These are phyloP conservation scores for Chalaropsis ovoidea DNA, from an alignment of 2,329 filamentous ascomycete genomes.

Conservation along the genomic window DNA sequence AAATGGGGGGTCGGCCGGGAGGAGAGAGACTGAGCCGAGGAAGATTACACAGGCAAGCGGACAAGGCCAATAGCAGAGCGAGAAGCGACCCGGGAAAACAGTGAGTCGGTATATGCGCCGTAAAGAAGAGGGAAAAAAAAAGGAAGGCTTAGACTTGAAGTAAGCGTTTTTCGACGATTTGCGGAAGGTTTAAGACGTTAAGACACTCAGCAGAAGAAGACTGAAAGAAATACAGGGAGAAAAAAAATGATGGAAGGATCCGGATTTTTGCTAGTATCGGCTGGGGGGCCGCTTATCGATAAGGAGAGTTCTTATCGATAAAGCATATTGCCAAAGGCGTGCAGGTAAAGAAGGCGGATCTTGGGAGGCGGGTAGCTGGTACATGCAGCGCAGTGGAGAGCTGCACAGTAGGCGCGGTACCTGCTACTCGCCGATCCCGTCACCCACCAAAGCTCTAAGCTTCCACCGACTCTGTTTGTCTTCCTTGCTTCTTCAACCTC, in stretches of 20 bases:
- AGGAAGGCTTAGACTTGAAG: background rate
- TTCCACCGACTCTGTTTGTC: background rate
- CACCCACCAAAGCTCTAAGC: background rate
- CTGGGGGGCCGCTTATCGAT: no score
- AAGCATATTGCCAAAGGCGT: constrained; percentile 28
- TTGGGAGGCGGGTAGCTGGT: constrained; percentile 29
- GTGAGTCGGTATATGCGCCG: background rate
- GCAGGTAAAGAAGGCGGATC: constrained; percentile 24
- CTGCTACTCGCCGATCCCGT: background rate
- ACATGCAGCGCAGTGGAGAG: background rate
- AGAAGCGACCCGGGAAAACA: background rate
- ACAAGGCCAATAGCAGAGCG: background rate
- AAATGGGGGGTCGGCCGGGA: constrained; percentile 31
- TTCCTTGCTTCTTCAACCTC: no score
- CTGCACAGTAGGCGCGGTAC: background rate
- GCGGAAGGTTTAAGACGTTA: no score
- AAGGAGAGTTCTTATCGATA: constrained; percentile 24
- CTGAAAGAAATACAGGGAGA: background rate
- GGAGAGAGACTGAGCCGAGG: background rate
- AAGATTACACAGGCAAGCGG: background rate
- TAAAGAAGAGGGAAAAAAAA: background rate
- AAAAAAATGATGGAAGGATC: background rate
- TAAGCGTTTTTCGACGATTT: no score
- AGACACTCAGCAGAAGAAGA: background rate
- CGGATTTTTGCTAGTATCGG: background rate